phyloP scores from a whole-genome alignment of 768 basidiomycete genomes.

The Guyanaporus albipodus region DNA sequence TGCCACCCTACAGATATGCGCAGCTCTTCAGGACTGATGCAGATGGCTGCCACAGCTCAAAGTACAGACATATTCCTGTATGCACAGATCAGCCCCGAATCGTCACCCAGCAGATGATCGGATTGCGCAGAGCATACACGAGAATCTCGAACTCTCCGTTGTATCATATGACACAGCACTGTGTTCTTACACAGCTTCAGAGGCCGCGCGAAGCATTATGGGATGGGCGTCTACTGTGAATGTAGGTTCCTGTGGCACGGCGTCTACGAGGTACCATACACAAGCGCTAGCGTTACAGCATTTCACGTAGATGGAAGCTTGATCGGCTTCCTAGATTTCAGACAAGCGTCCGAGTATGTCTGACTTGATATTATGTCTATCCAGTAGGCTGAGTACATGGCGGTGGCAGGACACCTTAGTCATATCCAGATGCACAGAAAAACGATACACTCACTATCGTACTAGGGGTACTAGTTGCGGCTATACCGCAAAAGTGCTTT shows the following conservation, averaged over 20 bases:
- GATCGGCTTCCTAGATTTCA: background rate
- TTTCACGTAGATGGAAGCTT: background rate
- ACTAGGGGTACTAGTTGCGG: constrained; percentile 35
- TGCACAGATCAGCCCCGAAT: background rate
- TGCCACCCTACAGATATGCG: too few species aligned
- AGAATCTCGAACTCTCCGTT: too few species aligned
- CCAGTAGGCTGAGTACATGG: constrained; percentile 1
- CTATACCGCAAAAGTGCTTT: constrained; percentile 78
- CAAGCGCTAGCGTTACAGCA: constrained; percentile 3
- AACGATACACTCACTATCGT: constrained; percentile 13
- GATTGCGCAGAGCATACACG: background rate
- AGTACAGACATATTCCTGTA: background rate
- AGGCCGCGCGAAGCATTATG: too few species aligned
- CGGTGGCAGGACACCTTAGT: background rate
- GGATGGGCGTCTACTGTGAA: too few species aligned
- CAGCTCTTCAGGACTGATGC: background rate
- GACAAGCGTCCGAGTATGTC: background rate
- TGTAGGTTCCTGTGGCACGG: too few species aligned
- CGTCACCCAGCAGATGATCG: too few species aligned
- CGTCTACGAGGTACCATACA: background rate
- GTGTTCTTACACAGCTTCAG: too few species aligned
- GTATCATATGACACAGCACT: too few species aligned
- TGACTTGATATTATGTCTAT: background rate
- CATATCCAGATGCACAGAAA: background rate
- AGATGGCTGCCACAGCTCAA: background rate